Evolutionary conservation across 2,329 filamentous ascomycete genomes (phyloP).

Genomic region (Trichophyton simii): DNA sequence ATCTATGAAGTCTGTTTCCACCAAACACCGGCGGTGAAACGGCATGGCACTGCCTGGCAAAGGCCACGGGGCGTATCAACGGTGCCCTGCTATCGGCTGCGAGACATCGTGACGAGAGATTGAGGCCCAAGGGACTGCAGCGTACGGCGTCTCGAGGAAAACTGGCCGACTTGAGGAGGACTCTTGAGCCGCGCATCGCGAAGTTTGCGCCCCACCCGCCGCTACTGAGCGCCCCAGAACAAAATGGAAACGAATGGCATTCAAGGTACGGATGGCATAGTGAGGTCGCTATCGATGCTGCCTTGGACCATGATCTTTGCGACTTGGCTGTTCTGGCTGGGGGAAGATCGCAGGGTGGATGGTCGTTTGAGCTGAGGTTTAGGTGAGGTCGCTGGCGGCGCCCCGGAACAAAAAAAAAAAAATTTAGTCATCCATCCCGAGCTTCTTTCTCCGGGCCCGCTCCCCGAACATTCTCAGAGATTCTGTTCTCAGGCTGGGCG

Average conservation of each 20-base stretch:
- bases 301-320: not conserved
- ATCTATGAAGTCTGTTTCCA: not conserved
- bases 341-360: not conserved
- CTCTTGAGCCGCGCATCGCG: not conserved
- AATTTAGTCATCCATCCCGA: not conserved
- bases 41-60: not conserved
- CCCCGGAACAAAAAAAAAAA: conserved; percentile 1
- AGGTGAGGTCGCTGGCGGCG: not conserved
- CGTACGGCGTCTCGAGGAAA: not conserved
- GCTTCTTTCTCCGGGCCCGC: not conserved
- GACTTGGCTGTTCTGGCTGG: not conserved
- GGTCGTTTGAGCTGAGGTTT: not conserved
- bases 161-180: not conserved
- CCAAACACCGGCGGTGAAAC: not conserved
- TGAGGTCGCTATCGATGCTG: not conserved
- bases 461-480: not conserved
- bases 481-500: too few relatives aligned
- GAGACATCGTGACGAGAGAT: not conserved
- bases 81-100: not conserved
- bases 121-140: not conserved
- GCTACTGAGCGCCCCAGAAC: not conserved
- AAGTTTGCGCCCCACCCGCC: not conserved
- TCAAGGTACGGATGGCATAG: not conserved
- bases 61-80: not conserved
- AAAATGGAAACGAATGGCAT: not conserved